Percentiles rank a stretch among this genome's conserved stretches.
Evolutionary conservation across 306 rosid genomes (phyloP).

Genomic region (Morella rubra): DNA sequence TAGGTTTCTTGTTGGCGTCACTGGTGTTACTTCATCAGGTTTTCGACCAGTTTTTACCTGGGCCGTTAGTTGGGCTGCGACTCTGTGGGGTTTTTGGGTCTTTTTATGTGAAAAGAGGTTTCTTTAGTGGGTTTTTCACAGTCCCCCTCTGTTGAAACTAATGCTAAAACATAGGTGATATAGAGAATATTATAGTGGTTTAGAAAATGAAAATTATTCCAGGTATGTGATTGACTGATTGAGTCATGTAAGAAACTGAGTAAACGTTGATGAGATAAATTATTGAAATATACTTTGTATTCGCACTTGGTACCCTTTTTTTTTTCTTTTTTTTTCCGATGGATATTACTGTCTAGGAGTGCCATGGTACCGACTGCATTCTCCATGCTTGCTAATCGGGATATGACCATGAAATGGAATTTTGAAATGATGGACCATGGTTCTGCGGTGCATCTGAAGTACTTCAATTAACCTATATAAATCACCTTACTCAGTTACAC

Average conservation of each 20-base stretch:
- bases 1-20: slow-evolving; percentile 78
- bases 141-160: not conserved
- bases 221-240: not conserved
- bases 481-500: not conserved
- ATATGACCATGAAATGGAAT: not conserved
- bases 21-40: slow-evolving; percentile 49
- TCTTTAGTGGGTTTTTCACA: slow-evolving; percentile 7
- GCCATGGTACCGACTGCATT: not conserved
- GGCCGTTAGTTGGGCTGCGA: slow-evolving; percentile 35
- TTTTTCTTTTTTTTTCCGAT: not conserved
- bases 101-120: slow-evolving; percentile 38
- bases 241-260: not conserved
- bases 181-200: not conserved
- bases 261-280: not conserved
- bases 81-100: slow-evolving; percentile 38
- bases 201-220: not conserved
- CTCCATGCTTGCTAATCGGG: not conserved
- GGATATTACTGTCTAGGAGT: not conserved
- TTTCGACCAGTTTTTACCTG: slow-evolving; percentile 34
- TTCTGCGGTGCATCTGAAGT: not conserved
- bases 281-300: not conserved
- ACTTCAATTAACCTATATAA: not conserved
- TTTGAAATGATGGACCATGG: not conserved
- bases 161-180: not conserved
- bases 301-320: not conserved